phyloP scores from a whole-genome alignment of 768 basidiomycete genomes.

The Agaricus bisporus region DNA sequence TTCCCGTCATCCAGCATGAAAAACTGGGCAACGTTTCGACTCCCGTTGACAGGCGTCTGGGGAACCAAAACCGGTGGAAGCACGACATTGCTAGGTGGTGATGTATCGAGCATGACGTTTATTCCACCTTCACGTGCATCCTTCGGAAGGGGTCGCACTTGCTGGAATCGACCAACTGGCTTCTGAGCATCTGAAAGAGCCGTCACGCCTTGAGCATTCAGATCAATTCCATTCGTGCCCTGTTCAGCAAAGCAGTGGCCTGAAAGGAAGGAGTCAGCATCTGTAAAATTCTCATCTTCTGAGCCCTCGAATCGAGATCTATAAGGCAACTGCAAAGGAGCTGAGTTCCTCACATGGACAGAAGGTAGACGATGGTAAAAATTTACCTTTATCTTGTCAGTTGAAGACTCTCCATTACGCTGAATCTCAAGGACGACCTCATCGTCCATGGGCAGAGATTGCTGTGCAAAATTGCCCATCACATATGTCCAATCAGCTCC shows the following conservation, averaged over 20 bases:
- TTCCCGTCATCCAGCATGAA: slow-evolving; percentile 44
- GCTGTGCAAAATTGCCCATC: slow-evolving; percentile 48
- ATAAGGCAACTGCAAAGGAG: slow-evolving; percentile 43
- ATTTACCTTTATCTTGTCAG: slow-evolving; percentile 39
- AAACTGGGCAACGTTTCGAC: slow-evolving; percentile 47
- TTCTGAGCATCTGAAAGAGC: slow-evolving; percentile 11
- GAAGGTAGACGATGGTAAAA: neutral
- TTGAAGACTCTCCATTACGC: slow-evolving; percentile 27
- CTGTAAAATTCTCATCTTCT: slow-evolving; percentile 32
- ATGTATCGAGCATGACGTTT: slow-evolving; percentile 46
- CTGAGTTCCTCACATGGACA: neutral
- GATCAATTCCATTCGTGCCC: slow-evolving; percentile 44
- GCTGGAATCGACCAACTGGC: slow-evolving; percentile 32
- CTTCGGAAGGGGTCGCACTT: slow-evolving; percentile 29
- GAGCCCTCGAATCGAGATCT: slow-evolving; percentile 43
- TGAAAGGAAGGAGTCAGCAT: slow-evolving; percentile 41
- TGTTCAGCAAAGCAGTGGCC: slow-evolving; percentile 46
- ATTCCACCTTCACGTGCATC: slow-evolving; percentile 30
- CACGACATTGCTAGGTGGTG: slow-evolving; percentile 36
- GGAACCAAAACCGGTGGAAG: slow-evolving; percentile 37
- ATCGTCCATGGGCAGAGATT: slow-evolving; percentile 41
- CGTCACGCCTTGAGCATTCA: slow-evolving; percentile 19
- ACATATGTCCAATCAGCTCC: slow-evolving; percentile 30
- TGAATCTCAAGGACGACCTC: slow-evolving; percentile 36
- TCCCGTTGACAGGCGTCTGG: slow-evolving; percentile 31